Percentiles rank a stretch among this genome's conserved stretches.
Evolutionary conservation across 768 basidiomycete genomes (phyloP).

Genomic region (Mrakia frigida): DNA sequence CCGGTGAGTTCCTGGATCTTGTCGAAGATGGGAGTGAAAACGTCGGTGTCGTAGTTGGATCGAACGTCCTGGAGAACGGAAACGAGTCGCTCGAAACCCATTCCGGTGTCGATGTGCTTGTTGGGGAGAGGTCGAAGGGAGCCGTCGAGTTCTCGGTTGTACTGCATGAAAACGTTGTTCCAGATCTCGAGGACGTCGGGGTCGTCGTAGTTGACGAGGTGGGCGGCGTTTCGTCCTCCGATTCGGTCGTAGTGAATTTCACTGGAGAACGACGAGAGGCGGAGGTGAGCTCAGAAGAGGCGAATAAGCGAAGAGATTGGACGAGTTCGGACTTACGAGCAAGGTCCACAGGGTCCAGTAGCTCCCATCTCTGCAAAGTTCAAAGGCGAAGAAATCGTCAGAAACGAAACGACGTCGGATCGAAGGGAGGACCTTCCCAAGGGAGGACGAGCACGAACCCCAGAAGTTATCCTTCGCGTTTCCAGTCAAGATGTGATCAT

Average conservation of each 20-base stretch:
- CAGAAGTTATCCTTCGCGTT: conserved; percentile 98
- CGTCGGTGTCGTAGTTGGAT: conserved; percentile 97
- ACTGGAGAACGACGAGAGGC: conserved; percentile 45
- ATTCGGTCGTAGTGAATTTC: conserved; percentile 97
- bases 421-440: not conserved
- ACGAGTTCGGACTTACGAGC: conserved; percentile 54
- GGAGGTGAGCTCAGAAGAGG: conserved; percentile 9
- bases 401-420: not conserved
- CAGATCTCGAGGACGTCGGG: conserved; percentile 96
- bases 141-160: conserved; percentile 88
- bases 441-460: conserved; percentile 58
- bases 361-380: conserved; percentile 81
- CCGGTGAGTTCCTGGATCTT: conserved; percentile 84
- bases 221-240: conserved; percentile 90
- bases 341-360: conserved; percentile 96
- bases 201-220: conserved; percentile 92
- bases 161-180: conserved; percentile 99
- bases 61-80: conserved; percentile 83
- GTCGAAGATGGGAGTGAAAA: conserved; percentile 82
- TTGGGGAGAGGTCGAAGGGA: conserved; percentile 73
- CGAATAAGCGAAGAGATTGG: not conserved
- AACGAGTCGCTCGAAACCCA: conserved; percentile 98
- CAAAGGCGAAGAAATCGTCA: conserved; percentile 3
- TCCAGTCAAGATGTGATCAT: conserved; percentile 86
- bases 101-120: conserved; percentile 96